A percentile compares a stretch with the other conserved stretches of the same genome.
Evolutionary conservation across 495 filamentous ascomycete genomes (phyloP).

Genomic region (Neurospora pannonica): DNA sequence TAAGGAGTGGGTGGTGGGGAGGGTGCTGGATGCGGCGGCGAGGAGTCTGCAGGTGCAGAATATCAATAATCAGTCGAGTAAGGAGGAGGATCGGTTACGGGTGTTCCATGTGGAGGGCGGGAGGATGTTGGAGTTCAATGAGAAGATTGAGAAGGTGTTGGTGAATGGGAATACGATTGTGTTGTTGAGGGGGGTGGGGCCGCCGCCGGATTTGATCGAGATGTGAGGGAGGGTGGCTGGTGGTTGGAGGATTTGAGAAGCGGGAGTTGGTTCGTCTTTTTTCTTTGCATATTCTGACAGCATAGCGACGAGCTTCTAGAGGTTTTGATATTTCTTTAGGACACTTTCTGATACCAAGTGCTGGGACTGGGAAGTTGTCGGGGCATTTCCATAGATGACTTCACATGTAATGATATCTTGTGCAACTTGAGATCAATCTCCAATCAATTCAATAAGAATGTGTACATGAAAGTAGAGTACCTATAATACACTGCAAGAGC

Average conservation of each 20-base stretch:
- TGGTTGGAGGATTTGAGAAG: background rate
- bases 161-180: constrained; percentile 82
- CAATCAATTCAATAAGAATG: background rate
- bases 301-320: constrained; percentile 10
- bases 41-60: constrained; percentile 73
- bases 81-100: constrained; percentile 68
- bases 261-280: background rate
- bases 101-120: constrained; percentile 92
- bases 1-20: constrained; percentile 77
- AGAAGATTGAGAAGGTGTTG: constrained; percentile 63
- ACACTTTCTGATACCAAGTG: background rate
- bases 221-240: constrained; percentile 12
- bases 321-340: background rate
- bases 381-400: background rate
- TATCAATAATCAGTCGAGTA: constrained; percentile 70
- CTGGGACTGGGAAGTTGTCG: background rate
- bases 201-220: constrained; percentile 40
- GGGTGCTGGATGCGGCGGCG: constrained; percentile 82
- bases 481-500: background rate
- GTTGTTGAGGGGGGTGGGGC: constrained; percentile 70
- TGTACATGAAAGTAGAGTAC: background rate
- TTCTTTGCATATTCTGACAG: constrained; percentile 1
- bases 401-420: background rate
- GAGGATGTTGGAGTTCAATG: constrained; percentile 72
- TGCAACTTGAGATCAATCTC: background rate